Evolutionary conservation across 768 basidiomycete genomes (phyloP), one percentile per base, ranked within the genome.

Genomic region (Rhodotorula graminis): DNA sequence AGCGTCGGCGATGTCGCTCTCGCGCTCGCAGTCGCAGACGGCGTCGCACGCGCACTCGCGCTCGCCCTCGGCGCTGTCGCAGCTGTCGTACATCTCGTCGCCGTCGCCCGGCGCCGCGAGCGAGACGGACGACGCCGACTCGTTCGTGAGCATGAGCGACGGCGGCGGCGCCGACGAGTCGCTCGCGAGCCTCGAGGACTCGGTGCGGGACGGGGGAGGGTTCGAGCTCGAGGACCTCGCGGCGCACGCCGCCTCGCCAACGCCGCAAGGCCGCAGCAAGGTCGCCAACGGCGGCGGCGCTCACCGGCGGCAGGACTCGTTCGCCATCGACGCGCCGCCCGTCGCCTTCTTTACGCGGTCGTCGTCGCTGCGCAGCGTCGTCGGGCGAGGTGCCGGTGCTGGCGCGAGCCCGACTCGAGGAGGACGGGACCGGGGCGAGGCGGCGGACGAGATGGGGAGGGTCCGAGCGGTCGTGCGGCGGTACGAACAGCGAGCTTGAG

Each of bases 301-400:
- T 16, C 60, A 61, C 44, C 6, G 9, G 25, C 21, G 60, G 44
- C 50, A 64, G 18, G 58, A 61, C n/a, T 68, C 63, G 23, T 61
- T 25, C 46, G 42, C 31, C 25, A 27, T 72, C 37, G 71, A 72
- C 23, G 62, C 67, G 21, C 71, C 71, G 15, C 67, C 67, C 14
- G 67, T 72, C 61, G 63, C 49, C 15, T 59, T 72, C 21, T 72
- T 69, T 27, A 72, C 71, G 21, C 58, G 60, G 23, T 29, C n/a
- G 6, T 27, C 52, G 0, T 63, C 70, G 16, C 3, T 67, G 19
- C 47, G 58, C 23, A 10, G 56, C 37, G 2, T 21, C 29, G 23
- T 15, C 25, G n/a, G 16, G 1, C 37, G 37, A 37, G 37, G 37
- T 37, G 37, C 37, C 4, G 37, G 37, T 5, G 37, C 37, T 5